phyloP scores from a whole-genome alignment of 306 rosid genomes.

The Dalbergia cochinchinensis region DNA sequence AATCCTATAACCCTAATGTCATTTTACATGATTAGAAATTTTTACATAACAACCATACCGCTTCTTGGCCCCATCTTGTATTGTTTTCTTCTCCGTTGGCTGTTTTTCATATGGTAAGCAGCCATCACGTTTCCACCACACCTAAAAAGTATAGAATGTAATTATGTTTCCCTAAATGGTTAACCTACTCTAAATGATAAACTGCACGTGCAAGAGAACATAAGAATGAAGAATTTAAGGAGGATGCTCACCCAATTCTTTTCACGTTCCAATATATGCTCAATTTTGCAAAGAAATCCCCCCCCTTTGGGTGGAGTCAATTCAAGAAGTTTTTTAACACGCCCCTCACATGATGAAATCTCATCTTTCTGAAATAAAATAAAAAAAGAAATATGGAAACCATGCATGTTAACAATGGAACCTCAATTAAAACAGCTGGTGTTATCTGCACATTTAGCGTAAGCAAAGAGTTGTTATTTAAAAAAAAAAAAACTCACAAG shows the following conservation, averaged over 20 bases:
- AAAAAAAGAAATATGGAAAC: conserved; percentile 18
- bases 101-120: conserved; percentile 94
- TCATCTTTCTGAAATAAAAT: conserved; percentile 80
- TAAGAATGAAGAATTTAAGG: conserved; percentile 19
- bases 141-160: conserved; percentile 58
- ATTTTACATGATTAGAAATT: conserved; percentile 7
- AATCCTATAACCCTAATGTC: conserved; percentile 17
- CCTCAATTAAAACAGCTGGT: conserved; percentile 34
- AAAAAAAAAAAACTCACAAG: background rate
- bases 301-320: conserved; percentile 91
- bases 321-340: conserved; percentile 82
- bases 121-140: conserved; percentile 99
- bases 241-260: conserved; percentile 86
- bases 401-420: conserved; percentile 21
- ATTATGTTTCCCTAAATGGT: conserved; percentile 10
- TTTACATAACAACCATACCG: conserved; percentile 63
- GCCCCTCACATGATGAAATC: conserved; percentile 84
- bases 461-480: background rate
- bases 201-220: conserved; percentile 5
- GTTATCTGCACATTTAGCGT: conserved; percentile 7
- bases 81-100: conserved; percentile 71
- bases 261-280: conserved; percentile 93
- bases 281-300: conserved; percentile 81
- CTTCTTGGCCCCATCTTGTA: conserved; percentile 78
- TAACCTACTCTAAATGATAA: conserved; percentile 24